Base-by-base conservation (phyloP, 2,329 filamentous ascomycete genomes). In the Penicillium nordicum region DNA sequence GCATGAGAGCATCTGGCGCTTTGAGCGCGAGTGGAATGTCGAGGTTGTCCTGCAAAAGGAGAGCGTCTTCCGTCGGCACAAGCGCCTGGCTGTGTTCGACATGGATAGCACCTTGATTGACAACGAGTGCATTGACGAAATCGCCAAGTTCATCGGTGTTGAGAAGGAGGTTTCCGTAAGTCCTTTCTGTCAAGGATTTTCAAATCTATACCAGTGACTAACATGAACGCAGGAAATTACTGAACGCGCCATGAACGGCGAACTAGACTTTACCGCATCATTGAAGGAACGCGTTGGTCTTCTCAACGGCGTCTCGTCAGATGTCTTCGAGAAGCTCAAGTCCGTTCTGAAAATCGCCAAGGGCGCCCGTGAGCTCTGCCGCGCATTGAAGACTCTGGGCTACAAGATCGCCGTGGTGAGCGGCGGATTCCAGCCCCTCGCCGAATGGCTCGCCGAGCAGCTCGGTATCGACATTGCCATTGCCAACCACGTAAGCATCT, bases 91-190 rank as follows among this genome's bases (percentile, higher is more conserved):
- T 4, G 90, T 97, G 32, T 99, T 99, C 69, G 94, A 99, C 74
- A 99, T 99, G 94, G 94, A 99, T 78, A 94, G 89, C 74, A 99
- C 94, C 0, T 83, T 99, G 58, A 97, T 99, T 72, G 89, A 93
- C 52, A 92, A 99, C 74, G 94, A 99, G 78, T 92, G 97, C 58
- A 97, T 99, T 70, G 94, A 99, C 74, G 87, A 97, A 67, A 87
- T 99, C 55, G 94, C 94, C 4, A 86, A 88, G 52, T 88, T 88
- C 37, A 85, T 96, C 2, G 90, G 91, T 50, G 83, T 95, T n/a
- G 86, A 90, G 65, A 86, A 86, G 51, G 80, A 89, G 66, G 93
- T 99, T 38, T 89, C 91, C 10, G 85, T 79, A 70, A 34, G 66
- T 53, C 16, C 4, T 18, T 27, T 3, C 49, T 21, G 0, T 6